Conservation (phyloP, 2,329 filamentous ascomycete species). For the Beauveria sp. region DNA sequence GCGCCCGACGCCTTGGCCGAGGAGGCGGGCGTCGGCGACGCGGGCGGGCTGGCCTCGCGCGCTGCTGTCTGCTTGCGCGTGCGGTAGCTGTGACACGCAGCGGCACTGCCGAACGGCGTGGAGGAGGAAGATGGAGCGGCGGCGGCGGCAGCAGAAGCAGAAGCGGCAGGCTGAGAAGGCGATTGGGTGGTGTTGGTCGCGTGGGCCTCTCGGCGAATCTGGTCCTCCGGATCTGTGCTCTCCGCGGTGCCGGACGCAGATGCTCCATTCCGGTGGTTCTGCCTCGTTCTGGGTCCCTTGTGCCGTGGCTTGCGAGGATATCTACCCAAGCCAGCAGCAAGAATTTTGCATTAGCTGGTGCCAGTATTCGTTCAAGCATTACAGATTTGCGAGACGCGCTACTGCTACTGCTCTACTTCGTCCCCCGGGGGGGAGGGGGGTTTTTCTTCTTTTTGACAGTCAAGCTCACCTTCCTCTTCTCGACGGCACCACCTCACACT, state of each 20-base stretch:
- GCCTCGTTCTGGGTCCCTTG: constrained; percentile 5
- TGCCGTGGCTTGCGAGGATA: constrained; percentile 11
- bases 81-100: constrained; percentile 3
- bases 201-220: constrained; percentile 2
- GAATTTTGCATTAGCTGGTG: not conserved
- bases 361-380: not conserved
- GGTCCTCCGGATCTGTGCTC: constrained; percentile 7
- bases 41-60: constrained; percentile 1
- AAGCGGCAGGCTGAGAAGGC: not conserved
- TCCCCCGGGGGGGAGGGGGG: too few species aligned
- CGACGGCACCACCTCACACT: constrained; percentile 26
- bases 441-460: too few species aligned
- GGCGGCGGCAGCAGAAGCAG: not conserved
- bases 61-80: constrained; percentile 8
- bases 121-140: not conserved
- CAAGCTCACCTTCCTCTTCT: constrained; percentile 24
- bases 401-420: too few species aligned
- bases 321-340: not conserved
- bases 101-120: not conserved
- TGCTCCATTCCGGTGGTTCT: not conserved
- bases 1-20: constrained; percentile 19
- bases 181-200: not conserved
- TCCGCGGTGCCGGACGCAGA: not conserved
- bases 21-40: constrained; percentile 10
- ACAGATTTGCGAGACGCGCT: too few species aligned